Percentiles rank a stretch among this genome's conserved stretches.
These are phyloP conservation scores for Ceratocystis harringtonii DNA, from an alignment of 2,329 filamentous ascomycete genomes.

Conservation along the genomic window DNA sequence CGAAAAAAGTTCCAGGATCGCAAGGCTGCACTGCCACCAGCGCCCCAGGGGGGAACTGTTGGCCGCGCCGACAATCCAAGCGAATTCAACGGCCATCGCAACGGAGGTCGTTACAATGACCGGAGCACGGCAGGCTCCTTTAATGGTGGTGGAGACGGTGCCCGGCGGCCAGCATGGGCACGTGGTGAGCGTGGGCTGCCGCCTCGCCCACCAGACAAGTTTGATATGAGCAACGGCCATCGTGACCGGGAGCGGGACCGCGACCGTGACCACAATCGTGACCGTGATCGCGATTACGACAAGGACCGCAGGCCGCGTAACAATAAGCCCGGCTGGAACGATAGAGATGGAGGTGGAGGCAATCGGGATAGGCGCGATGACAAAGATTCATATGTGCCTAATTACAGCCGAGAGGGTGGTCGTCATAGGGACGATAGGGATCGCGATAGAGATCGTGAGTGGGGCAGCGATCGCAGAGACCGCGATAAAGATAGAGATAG, in stretches of 20 bases:
- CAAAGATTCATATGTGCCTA: conserved; percentile 13
- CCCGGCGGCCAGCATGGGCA: conserved; percentile 28
- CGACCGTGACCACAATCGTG: neutral
- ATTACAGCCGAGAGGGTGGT: conserved; percentile 20
- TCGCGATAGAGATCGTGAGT: conserved; percentile 21
- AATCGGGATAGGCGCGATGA: conserved; percentile 10
- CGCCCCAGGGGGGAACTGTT: conserved; percentile 80
- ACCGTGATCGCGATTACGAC: conserved; percentile 2
- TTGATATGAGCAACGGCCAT: neutral
- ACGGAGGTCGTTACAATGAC: conserved; percentile 29
- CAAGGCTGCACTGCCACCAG: conserved; percentile 70
- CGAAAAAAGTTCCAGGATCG: conserved; percentile 78
- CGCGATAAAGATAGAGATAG: conserved; percentile 23
- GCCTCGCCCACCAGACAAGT: conserved; percentile 9
- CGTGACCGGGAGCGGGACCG: neutral
- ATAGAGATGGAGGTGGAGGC: conserved; percentile 1
- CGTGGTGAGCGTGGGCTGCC: conserved; percentile 15
- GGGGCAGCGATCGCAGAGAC: conserved; percentile 25
- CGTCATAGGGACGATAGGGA: conserved; percentile 30
- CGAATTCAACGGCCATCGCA: conserved; percentile 27
- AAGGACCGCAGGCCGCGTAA: conserved; percentile 4
- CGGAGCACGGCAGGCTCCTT: conserved; percentile 25
- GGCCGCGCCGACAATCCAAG: conserved; percentile 48
- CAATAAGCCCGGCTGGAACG: neutral
- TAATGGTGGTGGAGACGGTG: conserved; percentile 13